Evolutionary conservation across 495 filamentous ascomycete genomes (phyloP).

Genomic region (Opeltia flavorubescens): DNA sequence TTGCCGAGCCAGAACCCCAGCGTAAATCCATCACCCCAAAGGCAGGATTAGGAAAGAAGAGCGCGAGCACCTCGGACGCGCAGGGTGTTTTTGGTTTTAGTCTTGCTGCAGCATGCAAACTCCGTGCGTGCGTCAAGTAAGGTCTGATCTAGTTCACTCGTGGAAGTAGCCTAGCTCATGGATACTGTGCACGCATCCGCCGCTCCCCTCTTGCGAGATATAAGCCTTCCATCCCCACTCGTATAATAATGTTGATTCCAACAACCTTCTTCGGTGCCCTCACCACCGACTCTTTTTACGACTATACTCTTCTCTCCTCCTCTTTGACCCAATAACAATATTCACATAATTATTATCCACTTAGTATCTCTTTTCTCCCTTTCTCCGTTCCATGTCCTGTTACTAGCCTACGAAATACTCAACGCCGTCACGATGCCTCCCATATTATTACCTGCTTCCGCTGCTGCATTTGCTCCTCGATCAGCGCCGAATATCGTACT

Average conservation of each 20-base stretch:
- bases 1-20: background rate
- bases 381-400: conserved; percentile 18
- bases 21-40: too few species aligned
- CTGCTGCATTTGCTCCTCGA: conserved; percentile 89
- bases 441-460: conserved; percentile 84
- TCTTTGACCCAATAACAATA: conserved; percentile 22
- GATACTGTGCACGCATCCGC: background rate
- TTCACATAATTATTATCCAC: conserved; percentile 34
- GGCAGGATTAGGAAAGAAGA: background rate
- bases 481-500: conserved; percentile 93
- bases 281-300: conserved; percentile 16
- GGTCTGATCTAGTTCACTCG: background rate
- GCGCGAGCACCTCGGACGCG: background rate
- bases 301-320: conserved; percentile 18
- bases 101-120: background rate
- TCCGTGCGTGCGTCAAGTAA: background rate
- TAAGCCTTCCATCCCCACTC: conserved; percentile 3
- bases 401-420: conserved; percentile 13
- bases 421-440: conserved; percentile 61
- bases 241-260: conserved; percentile 9
- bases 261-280: conserved; percentile 15
- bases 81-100: background rate
- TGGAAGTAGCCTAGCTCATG: too few species aligned
- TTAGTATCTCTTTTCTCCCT: conserved; percentile 33
- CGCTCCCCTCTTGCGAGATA: background rate